Conservation (phyloP, 176 grass and related monocot genomes). For the Oryza meridionalis region DNA sequence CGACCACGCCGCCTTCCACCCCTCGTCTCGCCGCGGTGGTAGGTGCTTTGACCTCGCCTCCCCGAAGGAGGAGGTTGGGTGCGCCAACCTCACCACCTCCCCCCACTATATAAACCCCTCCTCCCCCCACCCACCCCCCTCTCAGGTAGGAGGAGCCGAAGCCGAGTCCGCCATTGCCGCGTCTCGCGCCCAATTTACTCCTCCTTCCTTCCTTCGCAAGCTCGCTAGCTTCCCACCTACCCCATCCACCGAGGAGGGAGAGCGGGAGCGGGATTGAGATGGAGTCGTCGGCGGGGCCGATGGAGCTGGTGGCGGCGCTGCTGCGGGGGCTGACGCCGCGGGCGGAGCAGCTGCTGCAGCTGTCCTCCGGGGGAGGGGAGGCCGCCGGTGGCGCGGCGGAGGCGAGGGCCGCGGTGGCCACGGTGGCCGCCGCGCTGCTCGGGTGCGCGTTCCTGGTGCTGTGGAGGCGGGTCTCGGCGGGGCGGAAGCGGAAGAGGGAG, state of each 20-base stretch:
- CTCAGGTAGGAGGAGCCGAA: not conserved
- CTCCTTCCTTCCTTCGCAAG: not conserved
- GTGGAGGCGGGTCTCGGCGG: conserved; percentile 46
- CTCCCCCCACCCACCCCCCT: not conserved
- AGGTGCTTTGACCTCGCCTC: not conserved
- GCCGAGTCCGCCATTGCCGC: not conserved
- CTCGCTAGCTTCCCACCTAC: not conserved
- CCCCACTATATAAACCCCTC: not conserved
- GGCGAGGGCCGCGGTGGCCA: conserved; percentile 47
- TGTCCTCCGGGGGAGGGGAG: not conserved
- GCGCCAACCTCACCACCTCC: not conserved
- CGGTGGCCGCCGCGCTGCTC: conserved; percentile 60
- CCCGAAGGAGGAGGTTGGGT: too few relatives aligned
- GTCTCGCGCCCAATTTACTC: not conserved
- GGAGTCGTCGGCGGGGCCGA: conserved; percentile 43
- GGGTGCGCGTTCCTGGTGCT: conserved; percentile 73
- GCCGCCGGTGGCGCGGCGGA: not conserved
- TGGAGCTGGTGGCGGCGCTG: conserved; percentile 57
- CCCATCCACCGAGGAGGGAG: not conserved
- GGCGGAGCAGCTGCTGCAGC: conserved; percentile 34
- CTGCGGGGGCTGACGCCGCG: conserved; percentile 51
- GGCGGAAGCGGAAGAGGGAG: conserved; percentile 54
- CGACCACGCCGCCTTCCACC: too few relatives aligned
- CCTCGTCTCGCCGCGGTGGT: not conserved
- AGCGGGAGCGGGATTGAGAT: not conserved